Evolutionary conservation across 345 rosid genomes (phyloP).

Genomic region (Eucalyptus sp.): DNA sequence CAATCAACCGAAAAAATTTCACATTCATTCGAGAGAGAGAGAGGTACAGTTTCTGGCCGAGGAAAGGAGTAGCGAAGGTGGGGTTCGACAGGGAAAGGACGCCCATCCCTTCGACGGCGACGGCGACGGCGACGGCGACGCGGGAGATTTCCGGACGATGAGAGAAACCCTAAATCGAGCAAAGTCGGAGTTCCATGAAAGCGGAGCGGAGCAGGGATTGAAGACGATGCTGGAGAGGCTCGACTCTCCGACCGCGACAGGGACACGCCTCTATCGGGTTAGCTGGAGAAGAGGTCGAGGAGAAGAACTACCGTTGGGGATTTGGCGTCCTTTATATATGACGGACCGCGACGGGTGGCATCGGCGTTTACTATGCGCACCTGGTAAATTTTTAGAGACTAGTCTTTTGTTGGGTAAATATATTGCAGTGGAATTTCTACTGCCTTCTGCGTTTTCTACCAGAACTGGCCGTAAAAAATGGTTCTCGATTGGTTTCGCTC

Average conservation of each 20-base stretch:
- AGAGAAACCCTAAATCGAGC: neutral
- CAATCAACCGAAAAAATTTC: neutral
- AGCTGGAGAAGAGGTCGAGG: neutral
- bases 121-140: neutral
- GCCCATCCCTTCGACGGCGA: conserved; percentile 14
- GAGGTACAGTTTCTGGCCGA: conserved; percentile 34
- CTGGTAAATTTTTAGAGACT: no score
- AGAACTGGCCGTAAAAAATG: neutral
- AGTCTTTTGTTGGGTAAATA: no score
- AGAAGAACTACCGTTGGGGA: neutral
- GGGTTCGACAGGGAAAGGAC: conserved; percentile 46
- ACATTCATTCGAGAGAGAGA: neutral
- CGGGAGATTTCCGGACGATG: neutral
- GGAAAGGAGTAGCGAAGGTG: conserved; percentile 30
- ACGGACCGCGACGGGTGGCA: neutral
- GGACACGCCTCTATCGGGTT: neutral
- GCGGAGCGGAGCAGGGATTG: neutral
- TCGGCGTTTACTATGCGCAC: no score
- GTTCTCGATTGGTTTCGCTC: neutral
- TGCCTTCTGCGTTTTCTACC: no score
- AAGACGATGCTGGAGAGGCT: neutral
- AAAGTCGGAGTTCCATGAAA: neutral
- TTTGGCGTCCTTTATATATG: neutral
- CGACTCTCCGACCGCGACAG: neutral
- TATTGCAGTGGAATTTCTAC: no score